These are phyloP conservation scores for Microdochium bolleyi DNA, from an alignment of 2,329 filamentous ascomycete species.

Conservation along the genomic window DNA sequence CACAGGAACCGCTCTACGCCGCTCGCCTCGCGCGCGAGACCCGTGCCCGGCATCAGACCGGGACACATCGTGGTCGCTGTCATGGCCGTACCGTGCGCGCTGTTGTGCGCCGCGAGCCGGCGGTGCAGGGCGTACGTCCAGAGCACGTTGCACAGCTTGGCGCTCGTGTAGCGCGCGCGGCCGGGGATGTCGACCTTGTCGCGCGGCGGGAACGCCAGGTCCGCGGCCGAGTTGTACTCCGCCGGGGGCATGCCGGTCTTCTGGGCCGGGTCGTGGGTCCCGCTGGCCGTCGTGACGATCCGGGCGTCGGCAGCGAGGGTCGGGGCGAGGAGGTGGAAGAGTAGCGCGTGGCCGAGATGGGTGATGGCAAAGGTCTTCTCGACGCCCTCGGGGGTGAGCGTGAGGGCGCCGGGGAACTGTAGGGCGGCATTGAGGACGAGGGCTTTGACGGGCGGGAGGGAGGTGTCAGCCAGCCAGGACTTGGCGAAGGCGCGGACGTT, in stretches of 20 bases:
- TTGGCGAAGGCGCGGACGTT: conserved; percentile 32
- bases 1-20: conserved; percentile 22
- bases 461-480: conserved; percentile 19
- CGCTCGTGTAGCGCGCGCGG: conserved; percentile 30
- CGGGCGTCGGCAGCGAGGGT: conserved; percentile 27
- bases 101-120: conserved; percentile 16
- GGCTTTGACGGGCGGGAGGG: conserved; percentile 29
- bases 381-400: conserved; percentile 29
- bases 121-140: conserved; percentile 36
- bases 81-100: conserved; percentile 11
- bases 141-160: conserved; percentile 38
- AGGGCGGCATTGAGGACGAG: conserved; percentile 40
- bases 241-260: conserved; percentile 32
- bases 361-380: conserved; percentile 40
- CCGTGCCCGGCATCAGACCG: conserved; percentile 39
- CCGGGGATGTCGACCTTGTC: conserved; percentile 19
- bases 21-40: conserved; percentile 24
- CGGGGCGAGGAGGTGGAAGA: conserved; percentile 37
- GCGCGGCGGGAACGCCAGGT: conserved; percentile 30
- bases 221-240: conserved; percentile 31
- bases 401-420: conserved; percentile 28
- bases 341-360: conserved; percentile 40
- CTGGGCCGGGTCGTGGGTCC: conserved; percentile 37
- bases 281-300: conserved; percentile 34
- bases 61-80: conserved; percentile 36